Evolutionary conservation across 2,329 filamentous ascomycete species (phyloP).

Genomic region (Penicillium brasilianum): DNA sequence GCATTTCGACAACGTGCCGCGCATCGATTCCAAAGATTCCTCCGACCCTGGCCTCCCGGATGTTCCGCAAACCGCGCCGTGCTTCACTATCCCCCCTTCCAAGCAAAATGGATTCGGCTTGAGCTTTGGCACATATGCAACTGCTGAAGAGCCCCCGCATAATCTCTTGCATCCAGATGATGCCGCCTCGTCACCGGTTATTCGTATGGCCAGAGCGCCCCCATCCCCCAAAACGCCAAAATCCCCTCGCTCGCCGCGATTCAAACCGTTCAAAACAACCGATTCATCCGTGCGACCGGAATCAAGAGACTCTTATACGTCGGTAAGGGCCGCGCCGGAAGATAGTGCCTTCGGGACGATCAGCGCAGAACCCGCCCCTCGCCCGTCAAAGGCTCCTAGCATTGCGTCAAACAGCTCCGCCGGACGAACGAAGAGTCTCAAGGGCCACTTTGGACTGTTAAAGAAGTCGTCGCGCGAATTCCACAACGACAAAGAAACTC

Average conservation of each 20-base stretch:
- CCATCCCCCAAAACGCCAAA: slow-evolving; percentile 75
- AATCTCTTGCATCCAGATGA: slow-evolving; percentile 60
- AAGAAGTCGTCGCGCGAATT: slow-evolving; percentile 47
- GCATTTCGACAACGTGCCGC: slow-evolving; percentile 68
- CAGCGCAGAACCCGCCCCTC: slow-evolving; percentile 46
- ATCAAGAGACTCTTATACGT: slow-evolving; percentile 46
- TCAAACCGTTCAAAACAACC: slow-evolving; percentile 56
- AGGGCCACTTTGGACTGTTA: slow-evolving; percentile 40
- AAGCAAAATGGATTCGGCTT: slow-evolving; percentile 64
- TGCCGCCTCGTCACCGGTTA: slow-evolving; percentile 69
- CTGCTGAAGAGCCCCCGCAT: slow-evolving; percentile 57
- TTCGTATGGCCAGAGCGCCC: slow-evolving; percentile 80
- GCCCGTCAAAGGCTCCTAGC: slow-evolving; percentile 44
- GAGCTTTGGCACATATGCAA: slow-evolving; percentile 71
- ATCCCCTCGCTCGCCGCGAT: slow-evolving; percentile 45
- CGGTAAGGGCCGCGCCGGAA: slow-evolving; percentile 40
- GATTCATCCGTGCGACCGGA: slow-evolving; percentile 43
- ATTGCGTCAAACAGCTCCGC: slow-evolving; percentile 47
- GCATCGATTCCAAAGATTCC: slow-evolving; percentile 46
- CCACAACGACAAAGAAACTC: slow-evolving; percentile 41
- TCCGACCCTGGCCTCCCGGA: slow-evolving; percentile 32
- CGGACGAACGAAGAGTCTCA: slow-evolving; percentile 45
- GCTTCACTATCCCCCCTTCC: slow-evolving; percentile 34
- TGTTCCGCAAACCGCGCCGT: slow-evolving; percentile 34
- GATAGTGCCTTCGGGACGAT: slow-evolving; percentile 47